Evolutionary conservation across 2,329 filamentous ascomycete species (phyloP), one percentile per base, ranked within the genome.

Genomic region (Pseudogymnoascus sp.): DNA sequence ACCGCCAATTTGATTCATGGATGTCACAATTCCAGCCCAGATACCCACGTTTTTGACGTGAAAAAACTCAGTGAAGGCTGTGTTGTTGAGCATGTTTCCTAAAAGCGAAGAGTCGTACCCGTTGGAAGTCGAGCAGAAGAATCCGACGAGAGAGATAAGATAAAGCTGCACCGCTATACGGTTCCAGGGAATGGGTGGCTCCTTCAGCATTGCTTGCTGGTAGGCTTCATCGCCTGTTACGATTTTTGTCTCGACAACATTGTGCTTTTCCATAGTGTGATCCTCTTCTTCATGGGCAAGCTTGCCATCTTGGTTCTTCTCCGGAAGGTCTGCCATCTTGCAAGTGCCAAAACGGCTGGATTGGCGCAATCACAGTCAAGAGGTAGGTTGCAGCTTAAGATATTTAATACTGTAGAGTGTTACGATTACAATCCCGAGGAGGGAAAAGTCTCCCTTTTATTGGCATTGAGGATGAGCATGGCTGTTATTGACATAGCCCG

Each of bases 191-290:
- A 66, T 72, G 25, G 79, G 77, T 8, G 80, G 78, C 68, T 84
- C 82, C 72, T 80, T 79, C 68, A 82, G 68, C 71, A 80, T 75
- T 22, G 83, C 82, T 71, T 84, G 79, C 66, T 80, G 77, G 72
- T 78, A 83, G 60, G 81, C 80, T 66, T 82, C 80, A 66, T 78
- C 79, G 64, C 82, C 82, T 22, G 69, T 75, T 67, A 84, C 74
- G 63, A 80, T 74, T 66, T 77, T 80, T 23, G 41, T 45, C 19
- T 14, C 19, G 19, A 45, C 41, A 23, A 45, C 22, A 45, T 45
- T 45, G 19, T 45, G 22, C 41, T 45, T 45, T 23, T 45, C 41
- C 41, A 45, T 14, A 45, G 41, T 45, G 9, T 12, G 41, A 12
- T 45, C 19, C 11, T 45, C 41, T 23, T 42, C 39, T 25, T 23